These are phyloP conservation scores for Botryotinia globosa DNA, from an alignment of 2,329 filamentous ascomycete genomes.

Conservation along the genomic window DNA sequence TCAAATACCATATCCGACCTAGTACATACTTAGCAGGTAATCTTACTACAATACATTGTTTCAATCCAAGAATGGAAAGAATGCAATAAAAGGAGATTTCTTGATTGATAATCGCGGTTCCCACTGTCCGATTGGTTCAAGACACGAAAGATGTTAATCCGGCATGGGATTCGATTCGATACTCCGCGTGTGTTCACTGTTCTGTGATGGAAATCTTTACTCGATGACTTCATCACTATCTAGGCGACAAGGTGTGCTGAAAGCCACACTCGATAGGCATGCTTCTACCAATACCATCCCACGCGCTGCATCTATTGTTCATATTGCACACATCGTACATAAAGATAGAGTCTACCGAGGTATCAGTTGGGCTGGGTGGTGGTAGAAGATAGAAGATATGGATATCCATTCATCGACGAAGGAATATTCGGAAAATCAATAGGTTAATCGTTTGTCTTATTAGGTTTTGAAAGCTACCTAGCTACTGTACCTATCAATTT, in stretches of 20 bases:
- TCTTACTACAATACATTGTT: background rate
- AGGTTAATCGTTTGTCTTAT: background rate
- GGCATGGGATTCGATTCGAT: background rate
- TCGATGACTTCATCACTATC: conserved; percentile 6
- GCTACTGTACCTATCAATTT: background rate
- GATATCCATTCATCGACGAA: background rate
- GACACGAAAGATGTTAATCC: background rate
- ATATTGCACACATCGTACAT: background rate
- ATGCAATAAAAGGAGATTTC: background rate
- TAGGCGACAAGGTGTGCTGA: background rate
- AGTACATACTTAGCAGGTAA: background rate
- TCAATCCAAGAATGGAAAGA: conserved; percentile 9
- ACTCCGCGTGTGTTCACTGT: background rate
- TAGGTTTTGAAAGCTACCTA: background rate
- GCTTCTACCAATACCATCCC: background rate
- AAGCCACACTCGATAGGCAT: background rate
- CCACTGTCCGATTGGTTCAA: background rate
- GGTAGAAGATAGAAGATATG: background rate
- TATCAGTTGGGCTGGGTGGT: background rate
- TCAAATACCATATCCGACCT: too few relatives aligned
- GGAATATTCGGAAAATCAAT: background rate
- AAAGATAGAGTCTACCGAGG: background rate
- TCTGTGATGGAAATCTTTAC: background rate
- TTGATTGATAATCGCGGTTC: conserved; percentile 4
- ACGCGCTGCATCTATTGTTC: background rate